phyloP scores from a whole-genome alignment of 495 filamentous ascomycete genomes.

The Evernia prunastri region DNA sequence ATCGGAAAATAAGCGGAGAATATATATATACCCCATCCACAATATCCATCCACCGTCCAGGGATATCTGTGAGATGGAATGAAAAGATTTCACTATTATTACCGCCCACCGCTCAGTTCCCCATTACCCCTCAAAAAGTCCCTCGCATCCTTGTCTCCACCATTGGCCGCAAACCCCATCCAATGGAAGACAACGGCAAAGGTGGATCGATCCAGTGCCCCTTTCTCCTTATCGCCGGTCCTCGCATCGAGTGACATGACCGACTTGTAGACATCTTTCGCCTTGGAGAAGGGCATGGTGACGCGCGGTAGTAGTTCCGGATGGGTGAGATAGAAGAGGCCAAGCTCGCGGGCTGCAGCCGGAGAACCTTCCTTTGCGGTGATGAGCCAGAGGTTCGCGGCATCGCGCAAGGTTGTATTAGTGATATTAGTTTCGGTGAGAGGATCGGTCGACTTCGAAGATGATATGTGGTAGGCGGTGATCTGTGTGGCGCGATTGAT shows the following conservation, averaged over 20 bases:
- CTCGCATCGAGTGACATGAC: conserved; percentile 41
- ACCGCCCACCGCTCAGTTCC: conserved; percentile 17
- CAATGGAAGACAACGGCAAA: conserved; percentile 97
- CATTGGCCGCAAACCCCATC: conserved; percentile 87
- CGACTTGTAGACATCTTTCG: conserved; percentile 85
- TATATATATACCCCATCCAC: neutral
- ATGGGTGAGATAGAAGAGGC: conserved; percentile 88
- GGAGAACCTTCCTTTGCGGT: conserved; percentile 90
- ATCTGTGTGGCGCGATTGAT: conserved; percentile 77
- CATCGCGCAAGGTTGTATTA: conserved; percentile 68
- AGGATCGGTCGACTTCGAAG: conserved; percentile 40
- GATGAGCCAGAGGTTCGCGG: conserved; percentile 87
- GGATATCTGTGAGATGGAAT: neutral
- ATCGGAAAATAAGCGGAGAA: neutral
- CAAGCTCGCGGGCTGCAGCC: conserved; percentile 89
- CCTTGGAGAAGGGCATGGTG: conserved; percentile 75
- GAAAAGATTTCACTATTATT: neutral
- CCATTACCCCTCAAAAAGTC: conserved; percentile 38
- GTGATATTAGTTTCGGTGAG: conserved; percentile 39
- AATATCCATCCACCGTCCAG: neutral
- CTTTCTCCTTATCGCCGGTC: conserved; percentile 45
- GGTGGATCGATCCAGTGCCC: conserved; percentile 73
- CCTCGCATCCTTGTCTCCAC: conserved; percentile 80
- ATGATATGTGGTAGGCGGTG: conserved; percentile 41
- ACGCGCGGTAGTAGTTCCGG: conserved; percentile 80